Evolutionary conservation across 495 filamentous ascomycete species (phyloP).

Genomic region (Cercophora newfieldiana): DNA sequence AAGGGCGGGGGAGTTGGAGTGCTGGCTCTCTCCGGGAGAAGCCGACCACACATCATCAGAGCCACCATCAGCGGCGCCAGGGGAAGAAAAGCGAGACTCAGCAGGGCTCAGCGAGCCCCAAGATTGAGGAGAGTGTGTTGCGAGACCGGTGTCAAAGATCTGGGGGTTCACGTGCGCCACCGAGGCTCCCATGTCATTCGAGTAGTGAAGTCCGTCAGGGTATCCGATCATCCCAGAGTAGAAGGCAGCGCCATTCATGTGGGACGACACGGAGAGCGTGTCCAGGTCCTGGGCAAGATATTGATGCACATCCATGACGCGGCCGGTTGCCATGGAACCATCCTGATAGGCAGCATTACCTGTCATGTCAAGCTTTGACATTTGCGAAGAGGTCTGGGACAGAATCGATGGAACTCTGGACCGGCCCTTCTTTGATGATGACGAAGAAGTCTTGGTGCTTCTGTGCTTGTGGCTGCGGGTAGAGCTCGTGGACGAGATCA

Average conservation of each 20-base stretch:
- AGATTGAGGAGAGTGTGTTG: slow-evolving; percentile 46
- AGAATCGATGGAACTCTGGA: slow-evolving; percentile 46
- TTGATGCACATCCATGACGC: slow-evolving; percentile 47
- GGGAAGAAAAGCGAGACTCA: slow-evolving; percentile 51
- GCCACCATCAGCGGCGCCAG: slow-evolving; percentile 43
- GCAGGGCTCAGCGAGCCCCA: slow-evolving; percentile 52
- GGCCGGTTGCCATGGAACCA: slow-evolving; percentile 30
- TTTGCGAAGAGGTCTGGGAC: slow-evolving; percentile 43
- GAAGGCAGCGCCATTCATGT: slow-evolving; percentile 35
- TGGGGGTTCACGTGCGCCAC: slow-evolving; percentile 48
- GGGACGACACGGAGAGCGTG: slow-evolving; percentile 44
- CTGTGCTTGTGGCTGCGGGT: slow-evolving; percentile 50
- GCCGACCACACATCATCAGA: slow-evolving; percentile 50
- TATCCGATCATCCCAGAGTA: slow-evolving; percentile 41
- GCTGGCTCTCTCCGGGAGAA: slow-evolving; percentile 46
- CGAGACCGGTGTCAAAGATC: slow-evolving; percentile 46
- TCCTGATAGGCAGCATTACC: slow-evolving; percentile 45
- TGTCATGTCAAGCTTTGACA: slow-evolving; percentile 52
- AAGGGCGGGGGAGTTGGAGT: slow-evolving; percentile 47
- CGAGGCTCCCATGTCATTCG: slow-evolving; percentile 37
- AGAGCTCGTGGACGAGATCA: slow-evolving; percentile 46
- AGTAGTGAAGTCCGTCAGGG: slow-evolving; percentile 46
- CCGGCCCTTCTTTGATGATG: slow-evolving; percentile 42
- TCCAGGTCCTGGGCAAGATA: slow-evolving; percentile 50
- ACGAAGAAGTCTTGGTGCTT: slow-evolving; percentile 42